Conservation (phyloP, 768 basidiomycete genomes). For the Collybia mongolica region DNA sequence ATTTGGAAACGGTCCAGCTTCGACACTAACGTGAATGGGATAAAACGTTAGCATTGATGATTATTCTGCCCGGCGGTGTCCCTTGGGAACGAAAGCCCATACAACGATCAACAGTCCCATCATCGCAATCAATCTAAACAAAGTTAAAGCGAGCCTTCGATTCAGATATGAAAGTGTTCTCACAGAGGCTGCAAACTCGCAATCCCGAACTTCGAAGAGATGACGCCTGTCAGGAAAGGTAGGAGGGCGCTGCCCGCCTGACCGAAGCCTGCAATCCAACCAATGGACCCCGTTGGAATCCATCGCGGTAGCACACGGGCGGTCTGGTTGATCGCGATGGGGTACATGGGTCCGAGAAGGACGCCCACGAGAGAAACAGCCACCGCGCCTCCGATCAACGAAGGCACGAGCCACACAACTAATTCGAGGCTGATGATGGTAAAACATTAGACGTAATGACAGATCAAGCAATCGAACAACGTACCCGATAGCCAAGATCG, state of each 20-base stretch:
- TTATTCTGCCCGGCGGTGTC: constrained; percentile 14
- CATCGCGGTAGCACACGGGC: constrained; percentile 67
- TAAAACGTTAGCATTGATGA: too few relatives aligned
- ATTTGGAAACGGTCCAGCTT: too few relatives aligned
- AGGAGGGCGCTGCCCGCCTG: constrained; percentile 71
- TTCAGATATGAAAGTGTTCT: constrained; percentile 18
- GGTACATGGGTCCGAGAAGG: constrained; percentile 72
- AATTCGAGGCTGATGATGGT: constrained; percentile 52
- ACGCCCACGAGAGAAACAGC: constrained; percentile 67
- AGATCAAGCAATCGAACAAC: constrained; percentile 7
- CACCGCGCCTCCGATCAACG: constrained; percentile 60
- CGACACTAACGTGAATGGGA: too few relatives aligned
- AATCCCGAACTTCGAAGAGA: constrained; percentile 62
- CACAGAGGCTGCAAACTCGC: constrained; percentile 61
- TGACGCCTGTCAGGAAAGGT: constrained; percentile 71
- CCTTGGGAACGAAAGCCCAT: constrained; percentile 50
- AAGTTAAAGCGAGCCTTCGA: not conserved
- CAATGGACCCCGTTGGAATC: constrained; percentile 63
- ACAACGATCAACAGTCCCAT: constrained; percentile 56
- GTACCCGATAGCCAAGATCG: constrained; percentile 47
- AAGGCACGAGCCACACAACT: constrained; percentile 68
- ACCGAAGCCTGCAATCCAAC: constrained; percentile 68
- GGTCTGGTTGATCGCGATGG: constrained; percentile 69
- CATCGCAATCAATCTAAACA: constrained; percentile 52
- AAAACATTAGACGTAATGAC: not conserved